phyloP scores from a whole-genome alignment of 75 land plant genomes.

The Sequoia sempervirens region DNA sequence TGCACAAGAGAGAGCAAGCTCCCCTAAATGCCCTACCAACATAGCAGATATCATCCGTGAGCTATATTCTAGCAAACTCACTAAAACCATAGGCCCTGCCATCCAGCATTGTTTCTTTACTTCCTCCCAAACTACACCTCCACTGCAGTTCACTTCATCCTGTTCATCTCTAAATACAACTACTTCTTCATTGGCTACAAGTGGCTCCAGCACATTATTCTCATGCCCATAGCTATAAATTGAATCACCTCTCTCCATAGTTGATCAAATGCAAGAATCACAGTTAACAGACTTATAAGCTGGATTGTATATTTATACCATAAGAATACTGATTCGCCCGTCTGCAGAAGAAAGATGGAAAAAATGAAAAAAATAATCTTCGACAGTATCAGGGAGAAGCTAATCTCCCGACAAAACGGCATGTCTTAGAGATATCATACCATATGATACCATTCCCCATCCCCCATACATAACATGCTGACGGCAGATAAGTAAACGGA shows the following conservation, averaged over 20 bases:
- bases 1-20: constrained; percentile 56
- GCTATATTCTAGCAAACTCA: constrained; percentile 36
- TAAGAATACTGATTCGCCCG: no score
- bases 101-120: constrained; percentile 33
- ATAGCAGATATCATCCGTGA: constrained; percentile 46
- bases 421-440: no score
- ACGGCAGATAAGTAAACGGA: no score
- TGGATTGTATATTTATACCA: no score
- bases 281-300: background rate
- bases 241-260: background rate
- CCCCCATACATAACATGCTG: no score
- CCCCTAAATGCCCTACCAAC: constrained; percentile 67
- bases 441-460: no score
- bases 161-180: background rate
- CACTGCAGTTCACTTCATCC: background rate
- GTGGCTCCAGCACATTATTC: constrained; percentile 2
- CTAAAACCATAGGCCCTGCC: constrained; percentile 52
- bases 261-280: background rate
- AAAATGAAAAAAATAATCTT: no score
- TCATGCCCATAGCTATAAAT: background rate
- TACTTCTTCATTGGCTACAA: background rate
- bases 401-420: no score
- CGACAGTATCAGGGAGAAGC: no score
- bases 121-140: constrained; percentile 17
- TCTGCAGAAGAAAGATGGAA: no score